Conservation (phyloP, 352 stramenopile species). For the Phytophthora macrochlamydospora region DNA sequence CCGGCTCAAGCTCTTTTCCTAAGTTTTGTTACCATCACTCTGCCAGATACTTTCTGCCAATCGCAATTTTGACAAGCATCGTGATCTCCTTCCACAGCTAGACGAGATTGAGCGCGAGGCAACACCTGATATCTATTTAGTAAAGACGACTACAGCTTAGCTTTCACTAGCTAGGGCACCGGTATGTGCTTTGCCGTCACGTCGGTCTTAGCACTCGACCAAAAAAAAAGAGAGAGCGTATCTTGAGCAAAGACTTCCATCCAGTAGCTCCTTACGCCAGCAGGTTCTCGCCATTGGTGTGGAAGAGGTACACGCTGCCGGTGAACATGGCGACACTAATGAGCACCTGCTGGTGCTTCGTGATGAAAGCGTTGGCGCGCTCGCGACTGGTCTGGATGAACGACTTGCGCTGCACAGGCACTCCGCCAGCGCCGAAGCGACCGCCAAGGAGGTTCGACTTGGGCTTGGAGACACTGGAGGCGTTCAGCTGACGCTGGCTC, state of each 20-base stretch:
- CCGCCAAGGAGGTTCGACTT: conserved; percentile 61
- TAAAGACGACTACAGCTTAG: conserved; percentile 23
- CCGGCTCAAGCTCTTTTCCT: background rate
- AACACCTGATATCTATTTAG: conserved; percentile 40
- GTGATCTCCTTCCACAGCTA: background rate
- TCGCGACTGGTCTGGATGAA: conserved; percentile 70
- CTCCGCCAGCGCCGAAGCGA: conserved; percentile 44
- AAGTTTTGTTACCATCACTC: background rate
- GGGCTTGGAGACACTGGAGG: conserved; percentile 62
- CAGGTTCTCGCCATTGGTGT: conserved; percentile 86
- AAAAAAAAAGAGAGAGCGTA: conserved; percentile 17
- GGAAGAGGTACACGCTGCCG: conserved; percentile 74
- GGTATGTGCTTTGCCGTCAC: conserved; percentile 5
- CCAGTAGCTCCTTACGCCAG: conserved; percentile 37
- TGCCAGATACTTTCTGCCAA: background rate
- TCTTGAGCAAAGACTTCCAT: conserved; percentile 15
- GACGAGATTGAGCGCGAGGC: conserved; percentile 12
- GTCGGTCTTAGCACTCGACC: conserved; percentile 13
- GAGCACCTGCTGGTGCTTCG: conserved; percentile 76
- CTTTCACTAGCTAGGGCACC: conserved; percentile 12
- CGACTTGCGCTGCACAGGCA: conserved; percentile 59
- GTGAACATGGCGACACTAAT: conserved; percentile 81
- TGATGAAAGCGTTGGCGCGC: conserved; percentile 63
- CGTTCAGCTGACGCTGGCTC: conserved; percentile 69
- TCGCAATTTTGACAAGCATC: background rate